phyloP scores from a whole-genome alignment of 345 rosid species.

The Moringa oleifera region DNA sequence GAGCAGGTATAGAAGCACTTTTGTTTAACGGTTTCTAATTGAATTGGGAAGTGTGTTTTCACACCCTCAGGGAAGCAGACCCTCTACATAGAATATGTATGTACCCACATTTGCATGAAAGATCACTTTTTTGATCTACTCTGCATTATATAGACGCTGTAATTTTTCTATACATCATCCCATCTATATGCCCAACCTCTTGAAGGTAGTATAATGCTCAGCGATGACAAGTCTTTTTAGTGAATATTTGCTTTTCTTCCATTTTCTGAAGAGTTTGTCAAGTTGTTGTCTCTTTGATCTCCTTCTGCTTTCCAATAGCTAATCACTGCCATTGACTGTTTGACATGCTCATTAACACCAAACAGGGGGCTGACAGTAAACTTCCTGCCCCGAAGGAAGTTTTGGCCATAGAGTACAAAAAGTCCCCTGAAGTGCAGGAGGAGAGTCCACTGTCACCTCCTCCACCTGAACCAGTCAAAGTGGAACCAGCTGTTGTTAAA shows the following conservation, averaged over 20 bases:
- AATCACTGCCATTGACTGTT: not conserved
- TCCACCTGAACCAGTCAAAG: conserved; percentile 60
- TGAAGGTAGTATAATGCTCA: not conserved
- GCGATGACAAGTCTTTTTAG: not conserved
- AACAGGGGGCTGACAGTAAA: conserved; percentile 39
- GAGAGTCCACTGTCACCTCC: conserved; percentile 46
- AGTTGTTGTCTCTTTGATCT: too few species aligned
- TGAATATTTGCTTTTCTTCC: not conserved
- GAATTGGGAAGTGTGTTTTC: not conserved
- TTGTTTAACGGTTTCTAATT: not conserved
- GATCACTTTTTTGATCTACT: too few species aligned
- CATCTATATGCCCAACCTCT: too few species aligned
- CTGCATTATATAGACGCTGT: too few species aligned
- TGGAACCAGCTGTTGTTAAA: conserved; percentile 49
- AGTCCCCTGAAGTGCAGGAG: conserved; percentile 44
- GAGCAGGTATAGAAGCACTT: conserved; percentile 54
- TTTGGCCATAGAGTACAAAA: conserved; percentile 73
- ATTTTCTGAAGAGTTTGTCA: too few species aligned
- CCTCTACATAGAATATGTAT: not conserved
- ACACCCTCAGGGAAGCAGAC: too few species aligned
- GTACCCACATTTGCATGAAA: too few species aligned
- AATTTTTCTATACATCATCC: too few species aligned
- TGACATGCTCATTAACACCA: conserved; percentile 1
- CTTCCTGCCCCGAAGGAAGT: conserved; percentile 63
- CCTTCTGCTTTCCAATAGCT: too few species aligned